Evolutionary conservation across 164 flowering plant species (phyloP), one percentile per base, ranked within the genome.

Genomic region (grape (Vitis vinifera)): DNA sequence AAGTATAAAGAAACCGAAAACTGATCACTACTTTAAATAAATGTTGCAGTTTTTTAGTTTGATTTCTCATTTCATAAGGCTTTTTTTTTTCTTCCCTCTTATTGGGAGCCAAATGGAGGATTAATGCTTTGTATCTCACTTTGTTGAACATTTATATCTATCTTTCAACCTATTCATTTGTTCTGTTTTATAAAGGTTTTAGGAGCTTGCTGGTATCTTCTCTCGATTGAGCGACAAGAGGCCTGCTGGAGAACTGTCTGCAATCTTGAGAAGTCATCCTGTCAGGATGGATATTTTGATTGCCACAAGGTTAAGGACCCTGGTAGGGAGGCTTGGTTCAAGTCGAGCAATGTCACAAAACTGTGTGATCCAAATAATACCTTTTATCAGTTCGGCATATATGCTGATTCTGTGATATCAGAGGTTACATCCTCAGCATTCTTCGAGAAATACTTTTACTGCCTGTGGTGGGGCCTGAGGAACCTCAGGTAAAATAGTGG

Each of bases 381-480:
- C 51, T 68, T 59, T 58, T 87, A 84, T 62, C 78, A 79, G 44
- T 89, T 86, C 71, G 91, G 93, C 8, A 89, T 89, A n/a, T 89
- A 82, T 61, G 86, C 76, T 1, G 86, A 84, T 66, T 89, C 91
- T n/a, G 64, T 85, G 50, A 75, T 76, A n/a, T 72, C 65, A 10
- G 72, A 59, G 14, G 87, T 87, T 17, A 84, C 90, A 13, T 71
- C 82, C n/a, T 67, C 87, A 2, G n/a, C 56, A 13, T 89, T 87
- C 73, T 75, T 85, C 77, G 78, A 83, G 77, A 87, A 85, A 76
- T 89, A 86, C 80, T 87, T 84, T 71, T 89, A 84, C 71, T 87
- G 91, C 60, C 87, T 87, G 14, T 89, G 93, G 93, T 87, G 88
- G 88, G 93, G 93, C 8, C 75, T 89, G 65, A 83, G 70, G 71